Evolutionary conservation across 1,139 yeast genomes (phyloP), one percentile per base, ranked within the genome.

Genomic region (Debaryomyces sp.): DNA sequence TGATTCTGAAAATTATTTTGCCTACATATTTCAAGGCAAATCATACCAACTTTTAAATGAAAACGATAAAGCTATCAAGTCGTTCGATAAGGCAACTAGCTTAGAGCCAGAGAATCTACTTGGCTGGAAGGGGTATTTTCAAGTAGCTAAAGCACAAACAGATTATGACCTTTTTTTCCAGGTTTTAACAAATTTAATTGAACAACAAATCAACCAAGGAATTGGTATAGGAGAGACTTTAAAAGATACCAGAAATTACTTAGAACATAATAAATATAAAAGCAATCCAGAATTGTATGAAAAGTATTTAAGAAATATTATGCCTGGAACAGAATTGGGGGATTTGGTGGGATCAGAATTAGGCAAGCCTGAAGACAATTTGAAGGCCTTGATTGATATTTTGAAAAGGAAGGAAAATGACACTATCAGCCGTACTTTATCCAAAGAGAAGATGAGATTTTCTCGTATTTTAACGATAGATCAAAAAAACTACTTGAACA

Each of bases 91-190:
- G 38, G 97, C 97, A 0, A 77, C 82, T 2, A 60, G 66, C 3
- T 46, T 85, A 1, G 82, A 86, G 32, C 81, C 85, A 0, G 70
- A 71, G 1, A 82, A 84, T 47, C 53, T 83, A 1, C 64, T 80
- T 24, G 96, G 94, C 0, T 91, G 96, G 96, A 90, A 89, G 62
- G 98, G 97, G 0, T 75, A 85, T 52, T 68, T 83, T 52, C 76
- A 68, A 41, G 59, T 80, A 1, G 71, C 71, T 2, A 71, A 68
- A 47, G 59, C 62, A 5, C 60, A 60, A n/a, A 57, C 67, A 12
- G 75, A 82, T 47, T 77, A 68, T 57, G 60, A 63, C 9, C 60
- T 69, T 12, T 80, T 85, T 55, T 85, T 87, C 59, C 66, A 68
- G 1, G 71, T 79, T 6, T 63, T 80, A 30, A 58, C 69, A 1